Conservation (phyloP, 1,284 basidiomycete genomes). For the Filobasidium uniguttulatum region DNA sequence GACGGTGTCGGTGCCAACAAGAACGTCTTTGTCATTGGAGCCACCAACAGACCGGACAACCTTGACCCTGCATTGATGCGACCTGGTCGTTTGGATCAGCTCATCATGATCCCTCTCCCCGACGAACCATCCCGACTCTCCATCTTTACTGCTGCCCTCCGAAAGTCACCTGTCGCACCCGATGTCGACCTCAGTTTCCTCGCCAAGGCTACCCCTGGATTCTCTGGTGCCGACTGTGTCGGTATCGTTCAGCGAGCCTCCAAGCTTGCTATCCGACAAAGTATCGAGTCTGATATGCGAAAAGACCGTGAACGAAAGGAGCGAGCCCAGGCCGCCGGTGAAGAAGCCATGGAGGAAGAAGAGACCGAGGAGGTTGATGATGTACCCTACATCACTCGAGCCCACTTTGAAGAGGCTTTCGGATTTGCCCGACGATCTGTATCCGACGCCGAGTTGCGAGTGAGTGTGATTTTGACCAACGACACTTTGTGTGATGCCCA, state of each 20-base stretch:
- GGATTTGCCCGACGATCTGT: constrained; percentile 66
- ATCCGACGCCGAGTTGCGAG: constrained; percentile 81
- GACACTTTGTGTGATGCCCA: constrained; percentile 34
- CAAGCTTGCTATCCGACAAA: constrained; percentile 75
- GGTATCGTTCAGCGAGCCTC: constrained; percentile 97
- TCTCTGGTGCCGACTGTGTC: constrained; percentile 97
- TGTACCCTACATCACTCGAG: constrained; percentile 88
- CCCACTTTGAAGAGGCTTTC: constrained; percentile 78
- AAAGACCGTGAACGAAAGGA: constrained; percentile 65
- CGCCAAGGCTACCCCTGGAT: constrained; percentile 88
- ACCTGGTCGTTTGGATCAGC: constrained; percentile 86
- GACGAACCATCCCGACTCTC: constrained; percentile 83
- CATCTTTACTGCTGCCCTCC: constrained; percentile 79
- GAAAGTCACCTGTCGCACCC: constrained; percentile 81
- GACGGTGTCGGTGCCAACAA: constrained; percentile 99
- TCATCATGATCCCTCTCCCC: constrained; percentile 86
- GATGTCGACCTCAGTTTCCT: constrained; percentile 78
- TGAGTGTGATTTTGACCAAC: constrained; percentile 44
- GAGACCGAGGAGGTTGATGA: constrained; percentile 61
- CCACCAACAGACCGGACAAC: constrained; percentile 81
- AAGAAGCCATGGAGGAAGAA: constrained; percentile 54
- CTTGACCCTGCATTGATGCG: constrained; percentile 93
- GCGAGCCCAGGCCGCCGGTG: constrained; percentile 56
- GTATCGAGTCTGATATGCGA: constrained; percentile 85
- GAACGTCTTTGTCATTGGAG: constrained; percentile 86